A percentile compares a stretch with the other conserved stretches of the same genome.
Conservation (phyloP, 208 protist species). For the Angomonas ambiguus region DNA sequence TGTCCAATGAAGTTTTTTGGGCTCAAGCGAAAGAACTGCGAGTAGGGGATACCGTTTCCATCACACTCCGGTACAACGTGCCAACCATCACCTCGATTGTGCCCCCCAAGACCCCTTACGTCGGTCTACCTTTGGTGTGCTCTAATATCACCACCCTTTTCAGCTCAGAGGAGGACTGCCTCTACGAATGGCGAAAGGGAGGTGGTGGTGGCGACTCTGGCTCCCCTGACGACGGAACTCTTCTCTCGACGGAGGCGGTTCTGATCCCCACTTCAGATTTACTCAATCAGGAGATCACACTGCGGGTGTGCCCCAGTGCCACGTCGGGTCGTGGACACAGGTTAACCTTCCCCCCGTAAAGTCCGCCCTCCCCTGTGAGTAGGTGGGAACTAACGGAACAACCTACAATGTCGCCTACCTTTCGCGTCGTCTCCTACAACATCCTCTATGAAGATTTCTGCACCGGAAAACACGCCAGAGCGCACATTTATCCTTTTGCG, state of each 20-base stretch:
- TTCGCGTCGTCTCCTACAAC: conserved; percentile 90
- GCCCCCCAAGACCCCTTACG: conserved; percentile 47
- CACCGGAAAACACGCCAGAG: conserved; percentile 44
- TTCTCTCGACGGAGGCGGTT: conserved; percentile 40
- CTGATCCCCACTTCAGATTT: background rate
- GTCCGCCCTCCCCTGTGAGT: conserved; percentile 35
- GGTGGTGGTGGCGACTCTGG: conserved; percentile 16
- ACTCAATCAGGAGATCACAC: background rate
- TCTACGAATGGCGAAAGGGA: conserved; percentile 56
- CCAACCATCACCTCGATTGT: conserved; percentile 67
- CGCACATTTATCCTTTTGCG: conserved; percentile 84
- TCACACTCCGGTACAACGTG: conserved; percentile 64
- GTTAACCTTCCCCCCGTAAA: conserved; percentile 48
- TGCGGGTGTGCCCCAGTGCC: background rate
- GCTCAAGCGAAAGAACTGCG: conserved; percentile 33
- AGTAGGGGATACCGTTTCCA: conserved; percentile 29
- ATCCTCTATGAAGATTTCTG: conserved; percentile 89
- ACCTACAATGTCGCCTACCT: conserved; percentile 25
- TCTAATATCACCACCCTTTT: conserved; percentile 54
- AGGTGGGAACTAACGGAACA: conserved; percentile 54
- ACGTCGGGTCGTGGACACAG: conserved; percentile 17
- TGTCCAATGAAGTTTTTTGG: conserved; percentile 65
- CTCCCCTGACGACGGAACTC: conserved; percentile 51
- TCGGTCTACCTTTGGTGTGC: conserved; percentile 73
- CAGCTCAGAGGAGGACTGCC: conserved; percentile 26